Percentiles rank a stretch among this genome's conserved stretches.
phyloP scores from a whole-genome alignment of 768 basidiomycete species.

The Hypholoma sublateritium region DNA sequence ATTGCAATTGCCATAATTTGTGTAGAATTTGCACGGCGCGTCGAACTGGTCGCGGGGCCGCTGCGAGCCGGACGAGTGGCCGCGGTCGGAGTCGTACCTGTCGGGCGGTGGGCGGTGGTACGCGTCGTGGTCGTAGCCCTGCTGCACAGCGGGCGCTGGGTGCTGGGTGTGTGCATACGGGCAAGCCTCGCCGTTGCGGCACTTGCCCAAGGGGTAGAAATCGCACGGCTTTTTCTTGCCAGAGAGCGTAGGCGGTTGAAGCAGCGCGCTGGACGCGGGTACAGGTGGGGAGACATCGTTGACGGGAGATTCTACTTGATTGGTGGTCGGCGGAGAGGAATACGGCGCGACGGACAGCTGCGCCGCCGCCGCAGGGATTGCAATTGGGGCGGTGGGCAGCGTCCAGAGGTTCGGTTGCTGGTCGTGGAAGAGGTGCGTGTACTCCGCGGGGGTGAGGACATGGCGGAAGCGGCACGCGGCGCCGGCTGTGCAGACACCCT shows the following conservation, averaged over 20 bases:
- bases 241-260: not conserved
- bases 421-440: conserved; percentile 37
- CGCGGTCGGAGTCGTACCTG: too few species aligned
- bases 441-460: conserved; percentile 39
- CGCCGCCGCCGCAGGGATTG: not conserved
- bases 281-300: too few species aligned
- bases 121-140: too few species aligned
- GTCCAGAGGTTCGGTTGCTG: conserved; percentile 26
- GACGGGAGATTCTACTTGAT: too few species aligned
- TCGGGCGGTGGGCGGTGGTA: too few species aligned
- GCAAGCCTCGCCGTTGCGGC: conserved; percentile 37
- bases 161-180: conserved; percentile 29
- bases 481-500: conserved; percentile 31
- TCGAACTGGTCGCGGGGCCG: not conserved
- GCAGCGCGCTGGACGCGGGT: not conserved
- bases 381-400: too few species aligned
- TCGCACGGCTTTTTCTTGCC: conserved; percentile 20
- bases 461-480: conserved; percentile 38
- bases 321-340: too few species aligned
- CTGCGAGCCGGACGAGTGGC: not conserved
- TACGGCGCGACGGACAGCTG: not conserved
- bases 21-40: not conserved
- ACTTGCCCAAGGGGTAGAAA: conserved; percentile 37
- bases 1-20: conserved; percentile 4
- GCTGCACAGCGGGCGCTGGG: too few species aligned